Percentiles rank a stretch among this genome's conserved stretches.
These are phyloP conservation scores for Gaeumannomyces sp. DNA, from an alignment of 2,329 filamentous ascomycete species.

Conservation along the genomic window DNA sequence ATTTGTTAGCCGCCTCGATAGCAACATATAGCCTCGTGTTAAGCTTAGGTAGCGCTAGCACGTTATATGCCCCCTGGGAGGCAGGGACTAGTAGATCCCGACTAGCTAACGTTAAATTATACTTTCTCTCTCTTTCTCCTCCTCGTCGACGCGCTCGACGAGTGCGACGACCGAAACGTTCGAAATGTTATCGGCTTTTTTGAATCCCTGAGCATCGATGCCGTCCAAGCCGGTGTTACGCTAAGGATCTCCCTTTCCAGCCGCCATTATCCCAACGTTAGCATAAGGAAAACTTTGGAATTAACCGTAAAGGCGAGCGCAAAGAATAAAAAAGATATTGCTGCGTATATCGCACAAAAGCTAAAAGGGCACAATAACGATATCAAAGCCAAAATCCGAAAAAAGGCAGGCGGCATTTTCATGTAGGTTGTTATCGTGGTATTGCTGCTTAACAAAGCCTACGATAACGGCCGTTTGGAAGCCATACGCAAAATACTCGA, in stretches of 20 bases:
- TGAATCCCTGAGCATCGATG: slow-evolving; percentile 19
- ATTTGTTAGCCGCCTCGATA: too few species aligned
- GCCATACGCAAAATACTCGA: slow-evolving; percentile 23
- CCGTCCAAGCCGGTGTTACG: slow-evolving; percentile 9
- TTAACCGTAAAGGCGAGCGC: slow-evolving; percentile 20
- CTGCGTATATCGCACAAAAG: slow-evolving; percentile 23
- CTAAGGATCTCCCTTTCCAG: slow-evolving; percentile 26
- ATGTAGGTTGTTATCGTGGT: slow-evolving; percentile 29
- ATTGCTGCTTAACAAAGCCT: slow-evolving; percentile 30
- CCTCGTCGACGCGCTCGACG: slow-evolving; percentile 31
- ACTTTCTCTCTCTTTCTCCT: slow-evolving; percentile 22
- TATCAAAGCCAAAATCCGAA: slow-evolving; percentile 22
- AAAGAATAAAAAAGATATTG: slow-evolving; percentile 25
- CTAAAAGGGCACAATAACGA: slow-evolving; percentile 24
- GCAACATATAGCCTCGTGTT: too few species aligned
- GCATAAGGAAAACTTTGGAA: slow-evolving; percentile 20
- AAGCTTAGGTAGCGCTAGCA: too few species aligned
- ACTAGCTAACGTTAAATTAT: too few species aligned
- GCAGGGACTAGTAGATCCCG: too few species aligned
- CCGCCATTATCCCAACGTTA: slow-evolving; percentile 30
- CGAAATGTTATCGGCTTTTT: slow-evolving; percentile 17
- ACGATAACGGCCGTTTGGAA: slow-evolving; percentile 18
- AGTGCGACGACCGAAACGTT: slow-evolving; percentile 23
- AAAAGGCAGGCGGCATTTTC: slow-evolving; percentile 27
- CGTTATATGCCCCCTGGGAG: too few species aligned